Evolutionary conservation across 495 filamentous ascomycete species (phyloP).

Genomic region (Aspergillus asperescens): DNA sequence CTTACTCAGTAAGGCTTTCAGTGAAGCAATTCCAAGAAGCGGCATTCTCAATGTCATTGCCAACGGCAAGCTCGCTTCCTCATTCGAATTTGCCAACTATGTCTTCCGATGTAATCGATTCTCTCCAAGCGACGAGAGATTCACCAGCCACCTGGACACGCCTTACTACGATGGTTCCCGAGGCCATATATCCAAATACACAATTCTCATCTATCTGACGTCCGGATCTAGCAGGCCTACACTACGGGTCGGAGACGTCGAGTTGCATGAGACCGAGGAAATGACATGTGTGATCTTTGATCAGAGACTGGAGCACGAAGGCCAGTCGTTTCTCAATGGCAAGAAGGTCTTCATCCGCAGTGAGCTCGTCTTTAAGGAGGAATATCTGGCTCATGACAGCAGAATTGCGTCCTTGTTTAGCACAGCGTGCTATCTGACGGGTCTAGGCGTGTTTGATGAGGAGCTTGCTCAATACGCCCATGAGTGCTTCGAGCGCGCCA

Average conservation of each 20-base stretch:
- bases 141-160: too few species aligned
- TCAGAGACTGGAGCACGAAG: background rate
- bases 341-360: background rate
- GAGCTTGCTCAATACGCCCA: background rate
- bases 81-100: too few species aligned
- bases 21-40: too few species aligned
- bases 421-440: background rate
- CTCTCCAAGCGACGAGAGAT: too few species aligned
- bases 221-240: background rate
- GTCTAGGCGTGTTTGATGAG: background rate
- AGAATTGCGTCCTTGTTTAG: background rate
- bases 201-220: background rate
- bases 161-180: too few species aligned
- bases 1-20: too few species aligned
- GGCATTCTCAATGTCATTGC: too few species aligned
- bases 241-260: background rate
- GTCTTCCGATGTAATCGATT: too few species aligned
- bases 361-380: background rate
- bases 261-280: background rate
- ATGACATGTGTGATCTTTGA: slow-evolving; percentile 6
- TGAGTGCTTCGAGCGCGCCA: too few species aligned
- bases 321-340: background rate
- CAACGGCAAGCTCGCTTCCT: too few species aligned
- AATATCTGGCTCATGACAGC: background rate
- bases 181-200: slow-evolving; percentile 8